Base-by-base conservation (phyloP, 2,329 filamentous ascomycete species). In the Hortaea werneckii region DNA sequence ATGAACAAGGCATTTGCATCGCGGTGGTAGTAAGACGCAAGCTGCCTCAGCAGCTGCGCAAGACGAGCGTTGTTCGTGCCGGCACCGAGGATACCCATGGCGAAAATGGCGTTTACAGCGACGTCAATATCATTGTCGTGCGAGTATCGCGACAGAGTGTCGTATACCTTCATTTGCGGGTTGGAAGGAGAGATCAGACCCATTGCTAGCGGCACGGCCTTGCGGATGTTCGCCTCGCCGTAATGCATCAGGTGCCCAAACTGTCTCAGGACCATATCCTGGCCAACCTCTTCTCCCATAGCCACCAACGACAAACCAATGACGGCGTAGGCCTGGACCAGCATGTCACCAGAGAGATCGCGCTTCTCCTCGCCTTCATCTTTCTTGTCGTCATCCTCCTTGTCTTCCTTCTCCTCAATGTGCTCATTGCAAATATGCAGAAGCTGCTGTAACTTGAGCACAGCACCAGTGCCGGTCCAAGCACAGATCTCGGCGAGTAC, bases 171-270 rank as follows among this genome's bases (percentile, higher is more conserved):
- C 90, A 98, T 98, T 66, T 98, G 94, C 8, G 92, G 92, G 71
- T 98, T 98, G 71, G 88, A 95, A 9, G 94, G 87, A 69, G 87
- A 95, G 62, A 98, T 83, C 45, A 98, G 77, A 60, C 89, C 94
- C 87, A 98, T 94, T 27, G 92, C 92, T 45, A 98, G 76, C 32
- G 92, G 92, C 29, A 98, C 92, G 13, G 89, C 90, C 63, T 92
- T 92, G 51, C 92, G 85, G 58, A 98, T 98, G 65, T 98, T 96
- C 62, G 89, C 78, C 66, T 95, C 90, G 53, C 94, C 92, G 61
- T 98, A 98, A 71, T 98, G 92, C 92, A 98, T 98, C 50, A 98
- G 76, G 66, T 98, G 92, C 42, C 89, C 92, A 59, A 98, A 96
- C 62, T 95, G 92, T 48, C 92, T 84, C 37, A 98, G 77, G 8